phyloP scores from a whole-genome alignment of 202 grass and related monocot genomes.

The Zizania palustris region DNA sequence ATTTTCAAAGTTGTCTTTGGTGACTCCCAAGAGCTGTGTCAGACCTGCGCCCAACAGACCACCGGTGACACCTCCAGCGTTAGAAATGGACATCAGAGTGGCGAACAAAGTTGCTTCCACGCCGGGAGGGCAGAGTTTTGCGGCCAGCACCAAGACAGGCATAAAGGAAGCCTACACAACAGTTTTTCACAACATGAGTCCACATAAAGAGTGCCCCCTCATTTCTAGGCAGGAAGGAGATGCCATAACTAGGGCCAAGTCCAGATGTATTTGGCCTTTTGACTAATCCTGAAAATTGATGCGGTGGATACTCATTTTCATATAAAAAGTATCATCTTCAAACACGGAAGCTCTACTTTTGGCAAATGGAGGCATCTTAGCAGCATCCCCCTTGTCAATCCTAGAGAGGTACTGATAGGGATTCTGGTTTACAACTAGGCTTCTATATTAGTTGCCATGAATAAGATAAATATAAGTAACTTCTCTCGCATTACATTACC shows the following conservation, averaged over 20 bases:
- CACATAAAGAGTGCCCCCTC: neutral
- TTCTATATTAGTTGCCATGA: constrained; percentile 4
- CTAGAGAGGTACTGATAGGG: neutral
- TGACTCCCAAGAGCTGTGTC: constrained; percentile 78
- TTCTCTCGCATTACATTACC: constrained; percentile 2
- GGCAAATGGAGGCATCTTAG: neutral
- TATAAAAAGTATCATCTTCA: neutral
- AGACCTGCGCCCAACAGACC: constrained; percentile 81
- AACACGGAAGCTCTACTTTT: neutral
- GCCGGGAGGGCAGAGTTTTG: constrained; percentile 75
- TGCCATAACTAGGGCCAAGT: neutral
- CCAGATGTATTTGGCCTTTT: neutral
- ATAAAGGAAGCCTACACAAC: constrained; percentile 87
- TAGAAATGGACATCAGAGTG: constrained; percentile 95
- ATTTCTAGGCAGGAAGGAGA: neutral
- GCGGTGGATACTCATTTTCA: neutral
- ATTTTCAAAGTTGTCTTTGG: constrained; percentile 71
- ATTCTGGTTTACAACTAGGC: constrained; percentile 3
- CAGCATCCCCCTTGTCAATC: neutral
- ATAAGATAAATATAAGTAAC: neutral
- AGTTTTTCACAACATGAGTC: neutral
- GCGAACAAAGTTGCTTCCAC: constrained; percentile 93
- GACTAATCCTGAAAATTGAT: neutral
- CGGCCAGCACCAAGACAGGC: constrained; percentile 90
- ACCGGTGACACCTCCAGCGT: constrained; percentile 69